Evolutionary conservation across 202 grass and related monocot species (phyloP), one percentile per base, ranked within the genome.

Genomic region (Carex sylvatica): DNA sequence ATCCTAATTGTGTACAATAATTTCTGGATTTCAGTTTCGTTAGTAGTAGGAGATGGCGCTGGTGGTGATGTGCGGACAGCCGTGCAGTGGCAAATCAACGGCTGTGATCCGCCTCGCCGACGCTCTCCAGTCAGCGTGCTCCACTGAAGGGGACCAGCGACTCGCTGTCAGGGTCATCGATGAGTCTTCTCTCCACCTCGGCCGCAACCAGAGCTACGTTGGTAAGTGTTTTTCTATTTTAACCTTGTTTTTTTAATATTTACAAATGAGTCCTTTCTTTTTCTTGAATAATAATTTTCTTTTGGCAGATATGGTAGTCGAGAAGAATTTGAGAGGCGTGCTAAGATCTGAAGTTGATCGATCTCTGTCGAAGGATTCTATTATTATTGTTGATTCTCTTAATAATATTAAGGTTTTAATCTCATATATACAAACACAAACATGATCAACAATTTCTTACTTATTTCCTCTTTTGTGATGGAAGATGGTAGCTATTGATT

Each of bases 281-380:
- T 51, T 15, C 24, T 18, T 9, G 56, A 56, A 64, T 1, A 49
- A 49, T 51, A 61, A 52, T 49, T 83, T 44, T 70, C 3, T 88
- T n/a, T 66, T 77, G 42, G 44, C 84, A 97, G 95, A 98, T 90
- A 94, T 98, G 95, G 79, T 88, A 7, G 85, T 85, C 22, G 95
- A 98, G 89, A 98, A 98, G 89, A 98, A 94, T 54, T 81, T 98
- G 19, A 90, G 95, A 83, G 94, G 94, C 15, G 87, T 93, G 82
- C 85, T 98, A 26, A 98, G 95, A 91, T 98, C 95, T 55, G 82
- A 98, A 88, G 92, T 98, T 84, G 95, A 94, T 87, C 92, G 92
- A 67, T 98, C 89, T 8, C 67, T 94, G 47, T 94, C 92, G 18
- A 90, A 87, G 58, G 90, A 93, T 75, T 91, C 18, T 88, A 94